phyloP scores from a whole-genome alignment of 108 stramenopile species.

The Parmales sp. region DNA sequence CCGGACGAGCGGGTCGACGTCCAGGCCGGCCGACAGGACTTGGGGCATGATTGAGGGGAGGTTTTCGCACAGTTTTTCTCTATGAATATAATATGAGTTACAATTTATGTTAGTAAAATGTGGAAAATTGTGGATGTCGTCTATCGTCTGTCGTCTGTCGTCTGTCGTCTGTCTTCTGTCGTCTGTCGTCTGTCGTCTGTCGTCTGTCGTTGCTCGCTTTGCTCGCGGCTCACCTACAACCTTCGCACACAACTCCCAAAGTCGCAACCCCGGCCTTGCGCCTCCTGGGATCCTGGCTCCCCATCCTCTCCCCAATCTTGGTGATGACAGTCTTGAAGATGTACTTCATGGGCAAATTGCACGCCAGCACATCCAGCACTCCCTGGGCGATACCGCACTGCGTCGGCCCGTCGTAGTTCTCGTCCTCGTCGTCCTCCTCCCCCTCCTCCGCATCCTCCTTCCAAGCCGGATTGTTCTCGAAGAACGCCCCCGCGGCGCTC shows the following conservation, averaged over 20 bases:
- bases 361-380: constrained; percentile 87
- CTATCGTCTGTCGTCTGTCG: too few species aligned
- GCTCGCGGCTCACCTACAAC: too few species aligned
- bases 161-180: too few species aligned
- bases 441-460: constrained; percentile 62
- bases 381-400: constrained; percentile 89
- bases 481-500: constrained; percentile 83
- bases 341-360: constrained; percentile 87
- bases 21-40: constrained; percentile 66
- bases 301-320: constrained; percentile 70
- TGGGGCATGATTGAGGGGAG: constrained; percentile 65
- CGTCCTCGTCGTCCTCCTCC: constrained; percentile 59
- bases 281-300: constrained; percentile 50
- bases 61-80: constrained; percentile 67
- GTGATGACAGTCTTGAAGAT: constrained; percentile 75
- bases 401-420: constrained; percentile 64
- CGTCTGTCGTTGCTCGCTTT: too few species aligned
- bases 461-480: constrained; percentile 79
- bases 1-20: constrained; percentile 72
- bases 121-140: too few species aligned
- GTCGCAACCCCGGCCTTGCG: constrained; percentile 92
- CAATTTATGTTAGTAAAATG: too few species aligned
- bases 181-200: too few species aligned
- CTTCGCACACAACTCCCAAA: constrained; percentile 91
- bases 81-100: too few species aligned